These are phyloP conservation scores for Wickerhamiella azymoides DNA, from an alignment of 805 yeast genomes.

Conservation along the genomic window DNA sequence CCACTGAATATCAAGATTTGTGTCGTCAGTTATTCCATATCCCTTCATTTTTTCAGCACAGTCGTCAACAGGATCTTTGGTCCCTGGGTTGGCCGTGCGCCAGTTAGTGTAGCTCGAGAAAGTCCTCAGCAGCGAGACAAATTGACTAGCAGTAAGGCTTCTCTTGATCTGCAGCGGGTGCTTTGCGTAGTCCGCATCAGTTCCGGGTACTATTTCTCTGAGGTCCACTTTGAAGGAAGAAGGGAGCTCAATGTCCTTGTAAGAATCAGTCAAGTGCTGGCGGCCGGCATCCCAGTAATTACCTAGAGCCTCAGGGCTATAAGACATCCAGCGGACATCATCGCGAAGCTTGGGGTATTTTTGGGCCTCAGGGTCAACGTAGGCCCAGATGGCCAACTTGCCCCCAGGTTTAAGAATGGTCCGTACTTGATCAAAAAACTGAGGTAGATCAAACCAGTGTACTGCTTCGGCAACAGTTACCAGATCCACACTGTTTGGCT, in stretches of 20 bases:
- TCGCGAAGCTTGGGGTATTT: conserved; percentile 41
- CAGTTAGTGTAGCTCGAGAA: conserved; percentile 59
- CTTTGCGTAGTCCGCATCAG: conserved; percentile 3
- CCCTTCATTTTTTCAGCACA: conserved; percentile 28
- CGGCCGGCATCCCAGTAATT: conserved; percentile 85
- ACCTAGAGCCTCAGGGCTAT: conserved; percentile 32
- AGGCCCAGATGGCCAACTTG: conserved; percentile 67
- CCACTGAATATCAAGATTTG: conserved; percentile 33
- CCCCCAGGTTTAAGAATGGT: conserved; percentile 46
- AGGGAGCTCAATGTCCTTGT: conserved; percentile 33
- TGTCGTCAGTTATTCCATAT: conserved; percentile 35
- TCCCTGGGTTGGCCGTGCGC: conserved; percentile 33
- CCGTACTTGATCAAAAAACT: conserved; percentile 37
- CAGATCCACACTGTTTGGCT: conserved; percentile 39
- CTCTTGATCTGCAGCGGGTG: conserved; percentile 17
- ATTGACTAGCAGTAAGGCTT: conserved; percentile 30
- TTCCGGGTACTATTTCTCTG: conserved; percentile 12
- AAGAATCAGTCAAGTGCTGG: conserved; percentile 33
- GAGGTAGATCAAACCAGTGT: conserved; percentile 63
- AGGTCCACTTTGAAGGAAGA: conserved; percentile 32
- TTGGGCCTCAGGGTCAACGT: conserved; percentile 49
- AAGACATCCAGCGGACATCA: conserved; percentile 37
- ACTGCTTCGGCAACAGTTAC: conserved; percentile 68
- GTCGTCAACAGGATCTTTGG: conserved; percentile 24
- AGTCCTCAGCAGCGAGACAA: conserved; percentile 42